These are phyloP conservation scores for Achaetomiella virescens DNA, from an alignment of 495 filamentous ascomycete genomes.

Conservation along the genomic window DNA sequence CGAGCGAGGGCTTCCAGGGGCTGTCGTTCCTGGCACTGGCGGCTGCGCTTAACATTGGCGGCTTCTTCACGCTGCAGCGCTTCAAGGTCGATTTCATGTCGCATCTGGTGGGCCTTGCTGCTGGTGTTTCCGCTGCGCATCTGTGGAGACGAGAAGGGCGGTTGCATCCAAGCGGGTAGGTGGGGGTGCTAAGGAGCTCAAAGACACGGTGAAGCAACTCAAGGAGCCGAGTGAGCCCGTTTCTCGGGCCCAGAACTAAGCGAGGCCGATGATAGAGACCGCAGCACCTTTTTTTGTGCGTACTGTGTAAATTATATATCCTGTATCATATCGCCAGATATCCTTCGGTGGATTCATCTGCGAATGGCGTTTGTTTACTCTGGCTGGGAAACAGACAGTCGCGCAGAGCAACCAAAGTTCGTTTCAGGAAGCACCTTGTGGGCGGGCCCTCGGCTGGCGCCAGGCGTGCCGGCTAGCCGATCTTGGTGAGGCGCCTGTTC, in stretches of 20 bases:
- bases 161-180: conserved; percentile 3
- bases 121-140: conserved; percentile 41
- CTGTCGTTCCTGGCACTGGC: conserved; percentile 43
- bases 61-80: conserved; percentile 28
- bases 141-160: conserved; percentile 26
- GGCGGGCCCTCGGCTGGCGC: too few species aligned
- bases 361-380: neutral
- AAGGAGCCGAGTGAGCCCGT: too few species aligned
- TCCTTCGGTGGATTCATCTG: too few species aligned
- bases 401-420: neutral
- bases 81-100: conserved; percentile 56
- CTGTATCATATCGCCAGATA: too few species aligned
- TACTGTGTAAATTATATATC: too few species aligned
- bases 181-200: neutral
- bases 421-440: too few species aligned
- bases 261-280: neutral
- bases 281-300: neutral
- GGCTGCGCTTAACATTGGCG: conserved; percentile 43
- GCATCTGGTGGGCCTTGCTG: conserved; percentile 63
- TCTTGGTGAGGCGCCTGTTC: neutral
- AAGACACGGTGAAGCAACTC: too few species aligned
- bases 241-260: too few species aligned
- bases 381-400: too few species aligned
- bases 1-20: conserved; percentile 46
- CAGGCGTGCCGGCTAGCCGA: neutral